A percentile compares a stretch with the other conserved stretches of the same genome.
These are phyloP conservation scores for Cyclostephanos tholiformis DNA, from an alignment of 108 stramenopile species.

Conservation along the genomic window DNA sequence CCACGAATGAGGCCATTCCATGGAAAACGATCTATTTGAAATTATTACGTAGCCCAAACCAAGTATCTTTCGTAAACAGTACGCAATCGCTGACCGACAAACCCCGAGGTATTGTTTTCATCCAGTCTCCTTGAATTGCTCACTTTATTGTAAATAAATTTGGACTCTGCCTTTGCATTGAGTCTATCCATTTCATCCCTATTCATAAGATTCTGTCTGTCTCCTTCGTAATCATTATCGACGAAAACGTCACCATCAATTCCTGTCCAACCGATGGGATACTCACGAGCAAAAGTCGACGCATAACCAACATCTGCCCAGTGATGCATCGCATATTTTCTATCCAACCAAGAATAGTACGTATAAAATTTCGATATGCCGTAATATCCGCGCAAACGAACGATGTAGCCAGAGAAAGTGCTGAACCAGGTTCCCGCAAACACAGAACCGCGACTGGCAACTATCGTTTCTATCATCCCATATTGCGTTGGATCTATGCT, in stretches of 20 bases:
- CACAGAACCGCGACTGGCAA: constrained; percentile 70
- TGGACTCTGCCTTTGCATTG: neutral
- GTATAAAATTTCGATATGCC: constrained; percentile 66
- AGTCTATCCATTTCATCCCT: constrained; percentile 18
- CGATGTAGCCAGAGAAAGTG: constrained; percentile 88
- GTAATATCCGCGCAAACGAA: constrained; percentile 72
- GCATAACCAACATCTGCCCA: constrained; percentile 58
- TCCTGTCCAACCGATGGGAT: constrained; percentile 68
- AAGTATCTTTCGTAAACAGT: constrained; percentile 67
- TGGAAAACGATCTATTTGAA: constrained; percentile 64
- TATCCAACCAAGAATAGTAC: constrained; percentile 58
- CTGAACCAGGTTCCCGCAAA: constrained; percentile 93
- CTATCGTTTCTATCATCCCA: constrained; percentile 88
- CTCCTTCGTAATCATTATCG: constrained; percentile 53
- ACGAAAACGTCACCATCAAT: constrained; percentile 75
- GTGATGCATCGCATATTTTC: constrained; percentile 60
- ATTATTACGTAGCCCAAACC: constrained; percentile 56
- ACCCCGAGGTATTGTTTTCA: neutral
- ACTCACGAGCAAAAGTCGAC: constrained; percentile 59
- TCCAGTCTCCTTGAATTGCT: constrained; percentile 3
- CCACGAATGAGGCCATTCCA: constrained; percentile 78
- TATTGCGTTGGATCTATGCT: constrained; percentile 64
- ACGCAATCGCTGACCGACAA: constrained; percentile 48
- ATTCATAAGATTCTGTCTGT: constrained; percentile 19
- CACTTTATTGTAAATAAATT: constrained; percentile 8